These are phyloP conservation scores for Hyaloperonospora arabidopsidis DNA, from an alignment of 352 stramenopile genomes.

Conservation along the genomic window DNA sequence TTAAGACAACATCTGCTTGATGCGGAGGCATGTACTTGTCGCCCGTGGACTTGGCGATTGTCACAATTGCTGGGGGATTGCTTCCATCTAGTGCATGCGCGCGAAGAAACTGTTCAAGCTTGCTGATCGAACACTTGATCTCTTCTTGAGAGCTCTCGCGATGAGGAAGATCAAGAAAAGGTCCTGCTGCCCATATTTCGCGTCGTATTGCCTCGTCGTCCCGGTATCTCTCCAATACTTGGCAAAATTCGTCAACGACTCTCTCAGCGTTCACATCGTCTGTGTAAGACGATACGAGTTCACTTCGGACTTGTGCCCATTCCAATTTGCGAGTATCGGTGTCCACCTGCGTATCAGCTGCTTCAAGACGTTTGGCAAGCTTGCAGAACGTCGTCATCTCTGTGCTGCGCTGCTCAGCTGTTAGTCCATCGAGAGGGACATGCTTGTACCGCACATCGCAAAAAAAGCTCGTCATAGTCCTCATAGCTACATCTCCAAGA, in stretches of 20 bases:
- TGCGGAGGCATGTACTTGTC: conserved; percentile 67
- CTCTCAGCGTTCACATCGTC: conserved; percentile 7
- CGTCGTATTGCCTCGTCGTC: conserved; percentile 18
- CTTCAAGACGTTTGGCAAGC: conserved; percentile 32
- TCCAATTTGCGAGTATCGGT: conserved; percentile 2
- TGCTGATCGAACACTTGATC: conserved; percentile 36
- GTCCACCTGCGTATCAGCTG: conserved; percentile 9
- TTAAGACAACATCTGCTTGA: conserved; percentile 45
- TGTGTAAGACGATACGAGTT: conserved; percentile 29
- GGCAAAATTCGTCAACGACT: conserved; percentile 22
- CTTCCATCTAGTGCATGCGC: conserved; percentile 9
- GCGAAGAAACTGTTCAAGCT: conserved; percentile 32
- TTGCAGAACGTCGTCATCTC: conserved; percentile 30
- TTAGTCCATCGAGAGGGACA: conserved; percentile 14
- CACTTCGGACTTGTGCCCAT: conserved; percentile 12
- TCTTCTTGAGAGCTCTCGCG: conserved; percentile 52
- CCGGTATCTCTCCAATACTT: conserved; percentile 17
- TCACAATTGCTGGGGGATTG: conserved; percentile 58
- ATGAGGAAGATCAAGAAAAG: conserved; percentile 62
- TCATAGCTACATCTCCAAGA: conserved; percentile 17
- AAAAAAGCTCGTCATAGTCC: conserved; percentile 36
- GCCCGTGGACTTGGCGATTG: conserved; percentile 69
- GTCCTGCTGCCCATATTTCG: conserved; percentile 38
- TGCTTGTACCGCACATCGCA: conserved; percentile 32
- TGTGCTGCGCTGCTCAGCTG: conserved; percentile 16